Base-by-base conservation (phyloP, 768 basidiomycete species). In the Lyophyllum semitale region DNA sequence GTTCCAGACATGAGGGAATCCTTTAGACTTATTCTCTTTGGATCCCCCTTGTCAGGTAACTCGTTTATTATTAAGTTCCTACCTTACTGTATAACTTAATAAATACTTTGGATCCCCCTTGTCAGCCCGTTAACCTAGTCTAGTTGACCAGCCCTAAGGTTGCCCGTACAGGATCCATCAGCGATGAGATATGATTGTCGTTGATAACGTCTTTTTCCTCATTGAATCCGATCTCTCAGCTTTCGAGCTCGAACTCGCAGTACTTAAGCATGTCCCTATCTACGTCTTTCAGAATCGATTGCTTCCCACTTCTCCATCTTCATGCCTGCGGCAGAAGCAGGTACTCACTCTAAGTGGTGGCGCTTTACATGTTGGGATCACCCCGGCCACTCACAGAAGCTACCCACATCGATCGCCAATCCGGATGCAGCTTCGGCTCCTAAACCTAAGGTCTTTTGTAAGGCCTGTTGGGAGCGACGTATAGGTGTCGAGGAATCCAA, bases 371-470 rank as follows among this genome's bases (percentile, higher is more conserved):
- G 48, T 27, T 49, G 30, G 20, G 48, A 49, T 26, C 48, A 49
- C 32, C 47, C 48, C 3, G 32, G 30, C 3, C 37, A 27, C 27
- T 25, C 15, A 25, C 20, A 49, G 17, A 33, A 37, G 20, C 33
- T 23, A 1, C 48, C 48, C 3, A 9, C 15, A 15, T 49, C 33
- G 8, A 23, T 49, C 26, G 18, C 22, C 15, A 40, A 49, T 26
- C 48, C 48, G 4, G 15, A 22, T 12, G 32, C 32, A 23, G n/a
- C 22, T 8, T 17, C 33, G 4, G 22, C 33, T 49, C 8, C 9
- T 12, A 51, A 52, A 47, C 48, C 54, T 15, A 59, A 55, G 48
- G 43, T 51, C 8, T 51, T 51, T 26, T 59, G 58, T 37, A 51
- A 46, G 17, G 37, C 30, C 26, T 59, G 58, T 22, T 54, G 48